Conservation (phyloP, 2,329 filamentous ascomycete species). For the Thelonectria discophora region DNA sequence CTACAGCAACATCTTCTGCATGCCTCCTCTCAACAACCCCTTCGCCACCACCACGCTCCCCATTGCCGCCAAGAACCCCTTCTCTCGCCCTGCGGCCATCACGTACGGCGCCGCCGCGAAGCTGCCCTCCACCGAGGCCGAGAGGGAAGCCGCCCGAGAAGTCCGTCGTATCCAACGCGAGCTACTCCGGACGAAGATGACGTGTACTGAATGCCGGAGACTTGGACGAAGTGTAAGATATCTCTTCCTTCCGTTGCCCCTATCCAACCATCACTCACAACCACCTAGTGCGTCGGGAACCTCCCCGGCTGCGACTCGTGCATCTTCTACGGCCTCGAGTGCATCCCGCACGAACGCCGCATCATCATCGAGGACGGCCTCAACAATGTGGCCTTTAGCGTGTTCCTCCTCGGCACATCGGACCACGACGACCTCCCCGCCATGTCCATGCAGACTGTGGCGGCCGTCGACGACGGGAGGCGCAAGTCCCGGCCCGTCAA, state of each 20-base stretch:
- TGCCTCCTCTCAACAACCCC: no score
- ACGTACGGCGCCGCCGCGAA: not conserved
- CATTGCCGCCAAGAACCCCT: no score
- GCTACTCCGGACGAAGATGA: not conserved
- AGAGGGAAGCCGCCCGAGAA: not conserved
- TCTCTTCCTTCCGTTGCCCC: not conserved
- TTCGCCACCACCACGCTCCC: no score
- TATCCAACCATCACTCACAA: not conserved
- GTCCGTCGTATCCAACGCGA: not conserved
- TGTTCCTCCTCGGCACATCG: not conserved
- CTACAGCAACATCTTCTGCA: no score
- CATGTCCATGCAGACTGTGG: no score
- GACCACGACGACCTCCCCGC: not conserved
- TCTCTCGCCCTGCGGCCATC: no score
- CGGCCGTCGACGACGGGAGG: no score
- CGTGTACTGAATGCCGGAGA: constrained; percentile 1
- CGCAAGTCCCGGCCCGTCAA: no score
- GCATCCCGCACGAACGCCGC: not conserved
- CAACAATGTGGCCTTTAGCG: not conserved
- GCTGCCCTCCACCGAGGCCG: not conserved
- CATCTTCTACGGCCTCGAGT: not conserved
- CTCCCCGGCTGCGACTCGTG: not conserved
- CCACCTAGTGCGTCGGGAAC: not conserved
- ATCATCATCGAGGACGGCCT: no score
- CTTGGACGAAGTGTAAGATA: not conserved